Evolutionary conservation across 1,284 basidiomycete genomes (phyloP).

Genomic region (Schizophyllum amplum): DNA sequence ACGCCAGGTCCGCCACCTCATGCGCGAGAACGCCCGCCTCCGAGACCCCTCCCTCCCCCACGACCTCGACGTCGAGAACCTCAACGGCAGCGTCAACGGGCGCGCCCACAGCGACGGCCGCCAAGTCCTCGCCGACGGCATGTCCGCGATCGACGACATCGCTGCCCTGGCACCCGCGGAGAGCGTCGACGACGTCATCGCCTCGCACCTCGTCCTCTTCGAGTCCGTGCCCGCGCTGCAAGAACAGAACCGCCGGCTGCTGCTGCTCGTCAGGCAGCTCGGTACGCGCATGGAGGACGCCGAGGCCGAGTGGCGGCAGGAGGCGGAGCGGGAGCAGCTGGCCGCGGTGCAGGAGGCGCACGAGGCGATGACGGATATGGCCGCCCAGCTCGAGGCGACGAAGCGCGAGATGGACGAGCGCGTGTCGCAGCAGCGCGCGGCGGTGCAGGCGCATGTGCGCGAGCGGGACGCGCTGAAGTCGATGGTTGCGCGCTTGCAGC

Average conservation of each 20-base stretch:
- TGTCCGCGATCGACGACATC: slow-evolving; percentile 9
- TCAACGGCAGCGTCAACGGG: background rate
- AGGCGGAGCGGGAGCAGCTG: slow-evolving; percentile 63
- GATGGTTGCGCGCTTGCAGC: slow-evolving; percentile 53
- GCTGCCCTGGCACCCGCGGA: slow-evolving; percentile 32
- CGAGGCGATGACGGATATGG: slow-evolving; percentile 75
- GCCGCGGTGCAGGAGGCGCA: slow-evolving; percentile 84
- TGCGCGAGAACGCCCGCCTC: slow-evolving; percentile 72
- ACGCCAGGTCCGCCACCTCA: slow-evolving; percentile 75
- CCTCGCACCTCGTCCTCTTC: slow-evolving; percentile 87
- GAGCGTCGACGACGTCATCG: slow-evolving; percentile 75
- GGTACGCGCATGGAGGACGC: slow-evolving; percentile 72
- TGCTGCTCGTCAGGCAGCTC: slow-evolving; percentile 78
- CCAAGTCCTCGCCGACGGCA: slow-evolving; percentile 18
- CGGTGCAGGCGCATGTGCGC: slow-evolving; percentile 57
- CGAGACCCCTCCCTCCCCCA: slow-evolving; percentile 78
- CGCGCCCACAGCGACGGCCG: background rate
- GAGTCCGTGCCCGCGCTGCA: slow-evolving; percentile 74
- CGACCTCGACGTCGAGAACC: slow-evolving; percentile 56
- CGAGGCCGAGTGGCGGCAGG: slow-evolving; percentile 60
- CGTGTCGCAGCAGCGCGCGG: background rate
- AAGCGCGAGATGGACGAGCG: background rate
- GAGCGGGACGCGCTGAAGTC: slow-evolving; percentile 84
- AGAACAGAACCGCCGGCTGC: slow-evolving; percentile 83
- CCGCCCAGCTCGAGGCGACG: slow-evolving; percentile 53